Evolutionary conservation across 805 yeast genomes (phyloP).

Genomic region (Spathaspora girioi): DNA sequence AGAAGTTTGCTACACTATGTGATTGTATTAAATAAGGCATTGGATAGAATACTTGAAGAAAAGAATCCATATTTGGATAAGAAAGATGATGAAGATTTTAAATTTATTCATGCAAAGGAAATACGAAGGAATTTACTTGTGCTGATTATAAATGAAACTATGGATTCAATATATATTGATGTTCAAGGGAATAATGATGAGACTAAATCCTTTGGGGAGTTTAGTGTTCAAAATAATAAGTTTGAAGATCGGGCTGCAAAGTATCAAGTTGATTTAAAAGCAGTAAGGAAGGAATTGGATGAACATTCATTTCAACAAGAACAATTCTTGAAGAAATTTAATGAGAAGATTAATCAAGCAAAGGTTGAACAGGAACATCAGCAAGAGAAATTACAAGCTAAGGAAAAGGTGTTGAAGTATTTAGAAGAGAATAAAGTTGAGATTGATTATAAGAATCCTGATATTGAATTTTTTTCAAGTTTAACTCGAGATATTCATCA

Average conservation of each 20-base stretch:
- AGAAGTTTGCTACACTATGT: conserved; percentile 32
- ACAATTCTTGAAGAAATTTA: conserved; percentile 5
- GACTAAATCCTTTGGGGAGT: conserved; percentile 13
- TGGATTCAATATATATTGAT: conserved; percentile 16
- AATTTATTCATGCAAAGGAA: conserved; percentile 10
- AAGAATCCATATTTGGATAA: conserved; percentile 5
- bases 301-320: conserved; percentile 18
- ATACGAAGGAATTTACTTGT: conserved; percentile 25
- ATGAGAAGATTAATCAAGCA: neutral
- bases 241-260: conserved; percentile 21
- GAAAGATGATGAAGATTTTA: conserved; percentile 5
- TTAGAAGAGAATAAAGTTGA: conserved; percentile 8
- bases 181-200: conserved; percentile 12
- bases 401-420: neutral
- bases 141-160: conserved; percentile 26
- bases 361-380: neutral
- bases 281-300: conserved; percentile 22
- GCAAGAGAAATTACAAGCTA: conserved; percentile 1
- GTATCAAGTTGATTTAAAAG: conserved; percentile 15
- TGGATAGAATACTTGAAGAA: conserved; percentile 14
- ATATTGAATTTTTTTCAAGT: conserved; percentile 11
- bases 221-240: neutral
- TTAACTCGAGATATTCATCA: conserved; percentile 10
- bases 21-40: conserved; percentile 24
- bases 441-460: conserved; percentile 12